Conservation (phyloP, 495 filamentous ascomycete species). For the Neurospora sp. region DNA sequence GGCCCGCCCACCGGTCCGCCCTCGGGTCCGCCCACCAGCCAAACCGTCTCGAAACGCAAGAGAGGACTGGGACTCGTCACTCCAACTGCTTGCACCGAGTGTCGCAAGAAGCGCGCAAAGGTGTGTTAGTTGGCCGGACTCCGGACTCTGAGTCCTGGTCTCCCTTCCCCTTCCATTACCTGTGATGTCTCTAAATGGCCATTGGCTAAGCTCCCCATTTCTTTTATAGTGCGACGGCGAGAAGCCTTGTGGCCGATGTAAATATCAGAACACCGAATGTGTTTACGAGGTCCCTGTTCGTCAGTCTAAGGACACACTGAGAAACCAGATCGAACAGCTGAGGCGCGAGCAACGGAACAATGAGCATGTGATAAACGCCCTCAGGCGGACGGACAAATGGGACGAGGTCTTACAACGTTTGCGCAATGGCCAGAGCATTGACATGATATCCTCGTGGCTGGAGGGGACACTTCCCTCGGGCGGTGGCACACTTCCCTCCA, state of each 20-base stretch:
- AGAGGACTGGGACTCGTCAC: constrained; percentile 44
- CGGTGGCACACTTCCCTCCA: constrained; percentile 5
- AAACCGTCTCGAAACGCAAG: constrained; percentile 30
- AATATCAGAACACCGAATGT: constrained; percentile 37
- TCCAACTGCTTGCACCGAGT: constrained; percentile 47
- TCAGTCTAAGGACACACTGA: constrained; percentile 44
- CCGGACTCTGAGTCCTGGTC: background rate
- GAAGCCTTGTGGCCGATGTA: constrained; percentile 42
- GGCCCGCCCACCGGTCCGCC: constrained; percentile 1
- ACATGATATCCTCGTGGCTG: constrained; percentile 39
- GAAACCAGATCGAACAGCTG: constrained; percentile 42
- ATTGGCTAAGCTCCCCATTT: background rate
- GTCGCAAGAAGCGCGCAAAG: constrained; percentile 49
- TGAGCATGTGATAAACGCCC: constrained; percentile 37
- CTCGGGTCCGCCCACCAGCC: background rate
- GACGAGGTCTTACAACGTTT: constrained; percentile 40
- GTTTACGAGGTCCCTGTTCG: constrained; percentile 44
- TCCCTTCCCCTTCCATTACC: background rate
- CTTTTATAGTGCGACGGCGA: constrained; percentile 41
- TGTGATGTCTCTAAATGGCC: background rate
- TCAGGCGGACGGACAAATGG: constrained; percentile 30
- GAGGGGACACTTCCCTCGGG: constrained; percentile 15
- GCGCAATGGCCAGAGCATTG: constrained; percentile 38
- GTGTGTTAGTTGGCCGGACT: constrained; percentile 13
- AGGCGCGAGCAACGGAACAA: constrained; percentile 34